Conservation (phyloP, 805 yeast genomes). For the Spathaspora girioi region DNA sequence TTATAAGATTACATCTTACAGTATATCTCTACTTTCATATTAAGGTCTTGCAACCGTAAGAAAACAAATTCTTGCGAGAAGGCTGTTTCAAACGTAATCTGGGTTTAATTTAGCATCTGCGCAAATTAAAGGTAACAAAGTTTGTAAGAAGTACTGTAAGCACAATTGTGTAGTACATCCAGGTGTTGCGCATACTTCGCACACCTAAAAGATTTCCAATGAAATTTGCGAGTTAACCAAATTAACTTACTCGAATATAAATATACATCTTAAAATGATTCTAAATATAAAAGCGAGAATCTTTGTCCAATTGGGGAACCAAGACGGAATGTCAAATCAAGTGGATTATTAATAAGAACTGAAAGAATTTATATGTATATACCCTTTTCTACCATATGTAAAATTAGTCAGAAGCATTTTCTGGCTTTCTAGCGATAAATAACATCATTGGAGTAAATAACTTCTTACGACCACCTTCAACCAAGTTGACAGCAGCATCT, state of each 20-base stretch:
- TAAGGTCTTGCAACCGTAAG: too few species aligned
- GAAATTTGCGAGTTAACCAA: too few species aligned
- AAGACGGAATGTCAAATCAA: not conserved
- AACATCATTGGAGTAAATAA: conserved; percentile 98
- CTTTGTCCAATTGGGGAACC: not conserved
- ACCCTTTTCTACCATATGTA: not conserved
- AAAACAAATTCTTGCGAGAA: too few species aligned
- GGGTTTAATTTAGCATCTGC: too few species aligned
- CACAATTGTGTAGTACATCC: too few species aligned
- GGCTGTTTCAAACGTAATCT: too few species aligned
- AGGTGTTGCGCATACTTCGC: too few species aligned
- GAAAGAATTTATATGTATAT: not conserved
- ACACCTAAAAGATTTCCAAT: too few species aligned
- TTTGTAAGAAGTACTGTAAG: too few species aligned
- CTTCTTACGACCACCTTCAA: conserved; percentile 85
- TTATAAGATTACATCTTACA: too few species aligned
- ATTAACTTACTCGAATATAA: not conserved
- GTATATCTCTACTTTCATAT: too few species aligned
- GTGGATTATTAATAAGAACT: not conserved
- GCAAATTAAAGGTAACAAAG: too few species aligned
- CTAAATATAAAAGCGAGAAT: not conserved
- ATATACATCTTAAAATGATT: not conserved
- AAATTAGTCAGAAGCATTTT: conserved; percentile 9
- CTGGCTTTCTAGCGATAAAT: conserved; percentile 83
- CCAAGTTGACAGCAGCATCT: conserved; percentile 94